Conservation (phyloP, 108 stramenopile genomes). For the Parmales sp. region DNA sequence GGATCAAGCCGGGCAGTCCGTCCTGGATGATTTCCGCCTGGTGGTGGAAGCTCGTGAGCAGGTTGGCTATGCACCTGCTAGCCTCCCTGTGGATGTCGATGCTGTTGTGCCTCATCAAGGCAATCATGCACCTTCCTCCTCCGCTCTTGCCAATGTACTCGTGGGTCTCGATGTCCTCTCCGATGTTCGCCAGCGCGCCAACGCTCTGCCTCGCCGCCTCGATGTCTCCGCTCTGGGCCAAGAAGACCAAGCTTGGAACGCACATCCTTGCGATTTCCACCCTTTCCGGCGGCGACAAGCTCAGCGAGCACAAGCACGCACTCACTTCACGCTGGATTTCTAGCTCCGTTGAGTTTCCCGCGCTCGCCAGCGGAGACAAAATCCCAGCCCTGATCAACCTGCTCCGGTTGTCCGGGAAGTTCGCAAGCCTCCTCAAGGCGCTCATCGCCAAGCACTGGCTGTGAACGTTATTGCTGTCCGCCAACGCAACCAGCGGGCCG, state of each 20-base stretch:
- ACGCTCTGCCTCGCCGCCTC: slow-evolving; percentile 56
- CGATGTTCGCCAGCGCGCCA: slow-evolving; percentile 59
- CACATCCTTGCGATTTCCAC: slow-evolving; percentile 39
- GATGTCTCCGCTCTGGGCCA: slow-evolving; percentile 41
- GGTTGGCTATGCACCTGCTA: slow-evolving; percentile 53
- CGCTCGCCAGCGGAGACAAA: slow-evolving; percentile 33
- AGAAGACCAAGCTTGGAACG: slow-evolving; percentile 32
- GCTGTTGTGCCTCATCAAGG: slow-evolving; percentile 33
- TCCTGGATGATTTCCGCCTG: slow-evolving; percentile 44
- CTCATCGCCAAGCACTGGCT: slow-evolving; percentile 50
- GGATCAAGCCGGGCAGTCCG: slow-evolving; percentile 47
- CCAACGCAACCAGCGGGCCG: slow-evolving; percentile 34
- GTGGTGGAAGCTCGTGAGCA: slow-evolving; percentile 49
- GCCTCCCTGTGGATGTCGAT: slow-evolving; percentile 66
- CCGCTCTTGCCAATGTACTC: slow-evolving; percentile 27
- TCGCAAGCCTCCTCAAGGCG: slow-evolving; percentile 52
- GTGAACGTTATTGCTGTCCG: slow-evolving; percentile 40
- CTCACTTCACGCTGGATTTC: slow-evolving; percentile 66
- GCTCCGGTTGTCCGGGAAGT: slow-evolving; percentile 40
- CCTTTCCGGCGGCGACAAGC: slow-evolving; percentile 44
- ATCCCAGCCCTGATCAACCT: slow-evolving; percentile 34
- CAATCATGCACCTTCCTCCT: slow-evolving; percentile 35
- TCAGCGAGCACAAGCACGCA: slow-evolving; percentile 53
- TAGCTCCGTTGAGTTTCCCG: slow-evolving; percentile 30
- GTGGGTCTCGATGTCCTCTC: slow-evolving; percentile 66